Evolutionary conservation across 1,139 yeast genomes (phyloP).

Genomic region (Groenewaldozyma auringiensis): DNA sequence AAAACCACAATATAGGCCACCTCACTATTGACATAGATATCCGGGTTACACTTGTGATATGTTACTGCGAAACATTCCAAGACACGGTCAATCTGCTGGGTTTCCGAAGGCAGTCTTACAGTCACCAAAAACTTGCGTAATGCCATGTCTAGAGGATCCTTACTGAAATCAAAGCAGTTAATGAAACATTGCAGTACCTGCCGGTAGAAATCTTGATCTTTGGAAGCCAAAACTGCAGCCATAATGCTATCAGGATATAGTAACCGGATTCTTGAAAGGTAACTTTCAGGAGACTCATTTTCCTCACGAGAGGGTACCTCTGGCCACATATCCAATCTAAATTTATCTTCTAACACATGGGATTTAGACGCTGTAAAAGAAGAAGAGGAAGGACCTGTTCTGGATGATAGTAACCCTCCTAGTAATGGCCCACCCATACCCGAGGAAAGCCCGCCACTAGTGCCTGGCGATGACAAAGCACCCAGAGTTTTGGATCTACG

Average conservation of each 20-base stretch:
- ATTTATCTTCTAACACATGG: neutral
- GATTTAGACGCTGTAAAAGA: too few species aligned
- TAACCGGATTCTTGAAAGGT: constrained; percentile 27
- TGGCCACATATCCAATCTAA: constrained; percentile 4
- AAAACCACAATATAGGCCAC: constrained; percentile 50
- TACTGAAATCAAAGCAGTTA: constrained; percentile 38
- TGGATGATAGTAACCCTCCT: constrained; percentile 5
- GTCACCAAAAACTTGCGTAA: constrained; percentile 49
- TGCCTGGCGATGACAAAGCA: constrained; percentile 8
- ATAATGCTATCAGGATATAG: constrained; percentile 29
- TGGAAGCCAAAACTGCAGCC: constrained; percentile 33
- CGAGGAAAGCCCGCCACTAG: too few species aligned
- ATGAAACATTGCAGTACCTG: constrained; percentile 35
- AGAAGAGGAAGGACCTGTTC: constrained; percentile 3
- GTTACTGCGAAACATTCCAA: constrained; percentile 47
- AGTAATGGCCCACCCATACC: constrained; percentile 5
- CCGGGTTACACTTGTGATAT: constrained; percentile 38
- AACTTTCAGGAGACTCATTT: constrained; percentile 33
- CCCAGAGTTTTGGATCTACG: constrained; percentile 8
- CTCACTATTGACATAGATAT: constrained; percentile 38
- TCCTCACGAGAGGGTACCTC: constrained; percentile 7
- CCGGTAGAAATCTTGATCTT: constrained; percentile 31
- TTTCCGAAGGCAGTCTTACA: constrained; percentile 54
- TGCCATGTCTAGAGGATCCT: constrained; percentile 55
- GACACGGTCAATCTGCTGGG: constrained; percentile 65